A percentile compares a stretch with the other conserved stretches of the same genome.
These are phyloP conservation scores for Withania somnifera DNA, from an alignment of 305 asterid genomes.

Conservation along the genomic window DNA sequence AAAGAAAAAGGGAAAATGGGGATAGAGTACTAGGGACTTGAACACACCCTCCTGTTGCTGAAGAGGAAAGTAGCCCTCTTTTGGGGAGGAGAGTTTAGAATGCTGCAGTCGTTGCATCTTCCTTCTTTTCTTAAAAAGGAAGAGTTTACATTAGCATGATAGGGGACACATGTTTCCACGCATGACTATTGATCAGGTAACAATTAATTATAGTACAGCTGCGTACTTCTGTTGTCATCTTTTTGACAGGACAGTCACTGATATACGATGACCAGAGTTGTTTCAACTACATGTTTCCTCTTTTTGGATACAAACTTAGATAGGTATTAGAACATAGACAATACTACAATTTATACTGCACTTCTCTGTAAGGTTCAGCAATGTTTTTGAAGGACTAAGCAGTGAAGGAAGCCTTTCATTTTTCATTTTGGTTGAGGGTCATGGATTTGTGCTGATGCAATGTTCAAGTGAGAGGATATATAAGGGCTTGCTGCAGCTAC, in stretches of 20 bases:
- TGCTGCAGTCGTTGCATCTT: slow-evolving; percentile 47
- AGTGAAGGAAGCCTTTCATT: neutral
- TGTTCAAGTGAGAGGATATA: neutral
- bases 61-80: slow-evolving; percentile 37
- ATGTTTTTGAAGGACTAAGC: neutral
- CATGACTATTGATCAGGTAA: slow-evolving; percentile 20
- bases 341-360: neutral
- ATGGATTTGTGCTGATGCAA: no score
- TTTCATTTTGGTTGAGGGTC: neutral
- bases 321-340: neutral
- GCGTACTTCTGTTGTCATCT: slow-evolving; percentile 15
- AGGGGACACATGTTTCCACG: slow-evolving; percentile 17
- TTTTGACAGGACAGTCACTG: neutral
- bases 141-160: slow-evolving; percentile 43
- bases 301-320: neutral
- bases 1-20: slow-evolving; percentile 15
- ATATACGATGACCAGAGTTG: slow-evolving; percentile 4
- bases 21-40: slow-evolving; percentile 19
- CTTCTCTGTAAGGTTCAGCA: neutral
- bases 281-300: neutral
- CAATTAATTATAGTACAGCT: slow-evolving; percentile 14
- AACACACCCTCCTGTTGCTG: slow-evolving; percentile 27
- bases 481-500: neutral
- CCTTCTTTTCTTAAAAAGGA: slow-evolving; percentile 63
- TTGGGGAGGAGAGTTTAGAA: slow-evolving; percentile 32